Conservation (phyloP, 1,139 yeast genomes). For the Eremothecium cymbalariae region DNA sequence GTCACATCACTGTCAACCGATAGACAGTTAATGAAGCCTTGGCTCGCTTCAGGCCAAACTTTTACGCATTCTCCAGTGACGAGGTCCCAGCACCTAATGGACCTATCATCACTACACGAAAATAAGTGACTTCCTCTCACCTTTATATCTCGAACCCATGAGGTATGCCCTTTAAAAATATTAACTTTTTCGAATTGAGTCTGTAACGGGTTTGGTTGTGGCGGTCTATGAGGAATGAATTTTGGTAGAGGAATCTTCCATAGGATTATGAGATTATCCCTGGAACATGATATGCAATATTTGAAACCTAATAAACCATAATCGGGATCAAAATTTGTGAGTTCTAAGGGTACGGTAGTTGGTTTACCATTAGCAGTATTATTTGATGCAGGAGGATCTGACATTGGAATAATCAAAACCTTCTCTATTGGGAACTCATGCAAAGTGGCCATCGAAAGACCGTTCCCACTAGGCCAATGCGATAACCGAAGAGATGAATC, state of each 20-base stretch:
- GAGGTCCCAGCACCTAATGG: slow-evolving; percentile 75
- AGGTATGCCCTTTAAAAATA: slow-evolving; percentile 62
- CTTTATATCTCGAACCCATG: slow-evolving; percentile 64
- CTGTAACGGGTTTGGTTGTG: slow-evolving; percentile 44
- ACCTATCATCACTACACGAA: slow-evolving; percentile 74
- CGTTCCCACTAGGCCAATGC: slow-evolving; percentile 57
- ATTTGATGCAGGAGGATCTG: background rate
- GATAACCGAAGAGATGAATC: slow-evolving; percentile 71
- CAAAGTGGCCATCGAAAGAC: slow-evolving; percentile 59
- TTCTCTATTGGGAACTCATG: slow-evolving; percentile 82
- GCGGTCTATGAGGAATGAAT: slow-evolving; percentile 46
- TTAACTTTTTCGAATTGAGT: slow-evolving; percentile 57
- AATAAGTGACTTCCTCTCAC: slow-evolving; percentile 53
- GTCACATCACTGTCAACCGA: slow-evolving; percentile 14
- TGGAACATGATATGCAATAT: slow-evolving; percentile 69
- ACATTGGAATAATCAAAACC: slow-evolving; percentile 55
- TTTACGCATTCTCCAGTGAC: slow-evolving; percentile 46
- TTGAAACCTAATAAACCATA: slow-evolving; percentile 46
- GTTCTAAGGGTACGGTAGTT: slow-evolving; percentile 45
- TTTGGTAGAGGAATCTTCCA: slow-evolving; percentile 71
- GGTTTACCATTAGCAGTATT: slow-evolving; percentile 27
- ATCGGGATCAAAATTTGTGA: slow-evolving; percentile 33
- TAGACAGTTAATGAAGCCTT: slow-evolving; percentile 21
- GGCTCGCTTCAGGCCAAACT: slow-evolving; percentile 38
- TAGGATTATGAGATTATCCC: slow-evolving; percentile 67